Percentiles rank a stretch among this genome's conserved stretches.
phyloP scores from a whole-genome alignment of 352 stramenopile species.

The Pythium plurisporium region DNA sequence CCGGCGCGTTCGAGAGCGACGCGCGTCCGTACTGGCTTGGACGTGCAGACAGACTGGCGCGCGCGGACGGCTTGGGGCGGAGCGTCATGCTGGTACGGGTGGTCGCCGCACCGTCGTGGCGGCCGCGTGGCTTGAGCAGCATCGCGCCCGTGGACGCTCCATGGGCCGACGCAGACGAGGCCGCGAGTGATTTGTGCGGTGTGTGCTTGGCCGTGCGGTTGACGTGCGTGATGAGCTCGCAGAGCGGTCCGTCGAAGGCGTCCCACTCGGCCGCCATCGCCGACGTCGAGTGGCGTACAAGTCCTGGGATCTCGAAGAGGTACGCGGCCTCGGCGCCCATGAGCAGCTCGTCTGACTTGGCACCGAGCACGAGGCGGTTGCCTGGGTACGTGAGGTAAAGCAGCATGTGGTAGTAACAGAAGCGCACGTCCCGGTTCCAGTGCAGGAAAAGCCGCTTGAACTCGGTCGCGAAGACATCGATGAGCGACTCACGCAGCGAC shows the following conservation, averaged over 20 bases:
- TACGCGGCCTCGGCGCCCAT: constrained; percentile 55
- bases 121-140: background rate
- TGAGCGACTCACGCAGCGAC: constrained; percentile 48
- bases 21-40: constrained; percentile 3
- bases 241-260: constrained; percentile 55
- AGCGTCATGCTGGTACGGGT: constrained; percentile 17
- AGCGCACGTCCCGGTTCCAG: constrained; percentile 82
- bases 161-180: background rate
- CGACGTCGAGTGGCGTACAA: constrained; percentile 34
- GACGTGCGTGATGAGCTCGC: constrained; percentile 44
- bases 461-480: constrained; percentile 40
- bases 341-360: constrained; percentile 66
- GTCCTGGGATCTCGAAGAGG: constrained; percentile 69
- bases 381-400: constrained; percentile 77
- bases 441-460: constrained; percentile 71
- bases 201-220: constrained; percentile 39
- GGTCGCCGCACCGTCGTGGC: background rate
- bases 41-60: constrained; percentile 1
- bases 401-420: constrained; percentile 77
- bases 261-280: constrained; percentile 41
- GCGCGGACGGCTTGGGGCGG: constrained; percentile 8
- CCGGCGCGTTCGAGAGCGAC: background rate
- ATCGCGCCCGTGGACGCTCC: background rate
- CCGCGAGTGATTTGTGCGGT: background rate
- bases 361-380: constrained; percentile 68